Evolutionary conservation across 148 eudicot genomes (phyloP).

Genomic region (Rhododendron ovatum): DNA sequence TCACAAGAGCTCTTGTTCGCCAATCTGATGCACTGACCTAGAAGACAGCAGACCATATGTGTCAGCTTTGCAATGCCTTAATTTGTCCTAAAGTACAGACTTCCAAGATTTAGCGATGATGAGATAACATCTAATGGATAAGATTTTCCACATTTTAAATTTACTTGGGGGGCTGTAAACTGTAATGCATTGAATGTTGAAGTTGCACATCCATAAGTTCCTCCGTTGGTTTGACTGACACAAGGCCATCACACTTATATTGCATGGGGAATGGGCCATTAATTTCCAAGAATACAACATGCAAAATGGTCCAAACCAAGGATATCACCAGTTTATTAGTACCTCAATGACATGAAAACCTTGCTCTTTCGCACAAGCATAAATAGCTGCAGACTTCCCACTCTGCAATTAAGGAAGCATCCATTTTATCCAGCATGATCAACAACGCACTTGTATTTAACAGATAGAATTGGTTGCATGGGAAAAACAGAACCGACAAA

Average conservation of each 20-base stretch:
- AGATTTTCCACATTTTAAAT: background rate
- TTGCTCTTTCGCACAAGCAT: constrained; percentile 97
- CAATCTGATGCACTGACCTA: constrained; percentile 97
- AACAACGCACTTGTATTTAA: background rate
- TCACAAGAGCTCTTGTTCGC: constrained; percentile 83
- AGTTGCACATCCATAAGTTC: background rate
- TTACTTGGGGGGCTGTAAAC: background rate
- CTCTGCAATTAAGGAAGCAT: constrained; percentile 49
- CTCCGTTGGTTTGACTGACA: background rate
- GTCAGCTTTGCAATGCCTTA: constrained; percentile 5
- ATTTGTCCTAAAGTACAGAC: background rate
- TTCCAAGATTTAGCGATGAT: background rate
- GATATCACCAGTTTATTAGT: constrained; percentile 8
- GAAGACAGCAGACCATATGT: constrained; percentile 7
- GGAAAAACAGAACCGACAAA: background rate
- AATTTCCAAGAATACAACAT: background rate
- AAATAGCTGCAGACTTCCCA: constrained; percentile 97
- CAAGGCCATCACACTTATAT: background rate
- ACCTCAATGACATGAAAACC: constrained; percentile 94
- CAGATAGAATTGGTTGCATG: background rate
- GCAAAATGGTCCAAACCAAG: constrained; percentile 13
- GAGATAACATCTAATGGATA: background rate
- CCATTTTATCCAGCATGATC: constrained; percentile 4
- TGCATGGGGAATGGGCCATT: background rate
- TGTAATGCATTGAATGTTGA: background rate